Base-by-base conservation (phyloP, 75 land plant species). In the Isoetes taiwanensis region DNA sequence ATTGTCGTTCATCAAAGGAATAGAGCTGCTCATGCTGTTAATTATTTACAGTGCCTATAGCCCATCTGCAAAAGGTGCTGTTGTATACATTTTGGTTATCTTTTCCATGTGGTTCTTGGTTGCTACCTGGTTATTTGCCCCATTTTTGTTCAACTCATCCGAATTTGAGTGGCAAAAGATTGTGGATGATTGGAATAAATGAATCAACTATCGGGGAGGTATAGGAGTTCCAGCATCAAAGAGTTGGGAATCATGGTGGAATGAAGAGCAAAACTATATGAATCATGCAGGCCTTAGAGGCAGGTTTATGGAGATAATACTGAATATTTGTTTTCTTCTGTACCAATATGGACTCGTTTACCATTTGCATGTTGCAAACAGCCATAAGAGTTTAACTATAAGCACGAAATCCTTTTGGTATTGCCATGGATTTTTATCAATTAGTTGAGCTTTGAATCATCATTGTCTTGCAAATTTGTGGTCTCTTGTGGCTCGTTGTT, bases 201-300 rank as follows among this genome's bases (percentile, higher is more conserved):
- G 50, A 23, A 46, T 46, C 2, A 20, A 3, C 12, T 54, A 54
- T 27, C 70, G 78, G 54, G 96, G 96, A 11, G 97, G 97, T 0
- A 86, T 90, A 62, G 97, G 97, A 70, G 94, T 86, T 1, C 62
- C 79, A 20, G 65, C 79, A 32, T 78, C 75, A 19, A 90, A 86
- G 58, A 90, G 97, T 64, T 90, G 97, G 97, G 97, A 90, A 61
- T 90, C 97, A 37, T 86, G 97, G 97, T 90, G 97, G 97, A 80
- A 86, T n/a, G 87, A 83, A 42, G 94, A 90, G 55, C 94, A 86
- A 54, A 81, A 76, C 32, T 90, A 90, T 71, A 77, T 90, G 3
- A 73, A 64, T 5, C 68, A 76, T 33, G 58, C 94, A 58, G 88
- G 97, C 24, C 30, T 62, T 12, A 58, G 70, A 28, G 94, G 94